Conservation (phyloP, 768 basidiomycete genomes). For the Boletus reticulatus region DNA sequence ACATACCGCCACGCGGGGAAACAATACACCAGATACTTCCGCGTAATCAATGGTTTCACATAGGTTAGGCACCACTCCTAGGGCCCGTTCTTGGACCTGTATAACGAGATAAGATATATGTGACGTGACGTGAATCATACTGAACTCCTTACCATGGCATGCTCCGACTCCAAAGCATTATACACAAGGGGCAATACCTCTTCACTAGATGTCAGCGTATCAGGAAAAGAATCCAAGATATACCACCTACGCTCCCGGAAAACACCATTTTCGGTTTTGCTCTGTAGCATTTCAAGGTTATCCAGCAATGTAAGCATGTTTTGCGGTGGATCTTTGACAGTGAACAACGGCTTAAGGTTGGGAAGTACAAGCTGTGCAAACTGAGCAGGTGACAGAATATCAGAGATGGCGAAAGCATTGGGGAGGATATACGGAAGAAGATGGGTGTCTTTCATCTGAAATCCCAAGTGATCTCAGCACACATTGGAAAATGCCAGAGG, state of each 20-base stretch:
- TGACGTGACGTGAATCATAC: background rate
- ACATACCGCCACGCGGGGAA: slow-evolving; percentile 89
- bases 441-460: slow-evolving; percentile 89
- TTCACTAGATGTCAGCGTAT: slow-evolving; percentile 31
- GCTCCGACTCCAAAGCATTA: slow-evolving; percentile 94
- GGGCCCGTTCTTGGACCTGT: slow-evolving; percentile 88
- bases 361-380: slow-evolving; percentile 83
- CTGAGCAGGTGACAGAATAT: slow-evolving; percentile 69
- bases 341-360: slow-evolving; percentile 86
- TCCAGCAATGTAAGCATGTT: slow-evolving; percentile 94
- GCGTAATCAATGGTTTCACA: slow-evolving; percentile 96
- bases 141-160: slow-evolving; percentile 57
- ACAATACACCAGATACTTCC: slow-evolving; percentile 86
- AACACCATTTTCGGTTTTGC: slow-evolving; percentile 80
- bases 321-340: slow-evolving; percentile 92
- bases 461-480: slow-evolving; percentile 8
- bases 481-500: background rate
- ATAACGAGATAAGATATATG: slow-evolving; percentile 4
- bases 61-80: slow-evolving; percentile 79
- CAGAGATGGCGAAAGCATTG: slow-evolving; percentile 90
- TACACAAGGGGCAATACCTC: slow-evolving; percentile 97
- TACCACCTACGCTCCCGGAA: slow-evolving; percentile 81
- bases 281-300: slow-evolving; percentile 81
- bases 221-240: background rate
- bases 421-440: slow-evolving; percentile 94